Conservation (phyloP, 139 green algal genomes). For the Astrephomene gubernaculifera region DNA sequence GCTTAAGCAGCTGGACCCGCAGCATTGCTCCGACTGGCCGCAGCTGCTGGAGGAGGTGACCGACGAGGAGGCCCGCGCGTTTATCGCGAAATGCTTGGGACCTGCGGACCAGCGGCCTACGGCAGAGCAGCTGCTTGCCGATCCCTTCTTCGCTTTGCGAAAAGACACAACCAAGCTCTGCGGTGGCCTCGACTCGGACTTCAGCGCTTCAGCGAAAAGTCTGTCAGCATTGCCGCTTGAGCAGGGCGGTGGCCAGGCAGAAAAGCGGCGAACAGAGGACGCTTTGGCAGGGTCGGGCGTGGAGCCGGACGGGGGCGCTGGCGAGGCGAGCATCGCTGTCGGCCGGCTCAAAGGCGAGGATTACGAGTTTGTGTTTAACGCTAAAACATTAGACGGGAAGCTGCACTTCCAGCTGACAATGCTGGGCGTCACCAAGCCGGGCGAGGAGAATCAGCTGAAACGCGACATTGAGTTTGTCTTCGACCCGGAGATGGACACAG, state of each 20-base stretch:
- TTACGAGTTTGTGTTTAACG: constrained; percentile 91
- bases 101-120: constrained; percentile 68
- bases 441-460: constrained; percentile 45
- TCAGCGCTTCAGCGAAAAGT: constrained; percentile 32
- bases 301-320: neutral
- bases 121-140: constrained; percentile 86
- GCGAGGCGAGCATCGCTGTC: constrained; percentile 62
- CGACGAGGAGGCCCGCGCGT: constrained; percentile 76
- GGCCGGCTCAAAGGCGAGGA: constrained; percentile 89
- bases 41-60: constrained; percentile 68
- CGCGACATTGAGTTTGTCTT: constrained; percentile 98
- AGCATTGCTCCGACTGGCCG: constrained; percentile 59
- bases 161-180: constrained; percentile 28
- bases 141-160: constrained; percentile 77
- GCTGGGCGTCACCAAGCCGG: constrained; percentile 81
- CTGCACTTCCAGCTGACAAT: constrained; percentile 91
- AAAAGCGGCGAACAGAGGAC: constrained; percentile 29
- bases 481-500: constrained; percentile 89
- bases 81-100: constrained; percentile 88
- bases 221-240: neutral
- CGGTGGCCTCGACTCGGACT: neutral
- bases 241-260: neutral
- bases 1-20: constrained; percentile 77
- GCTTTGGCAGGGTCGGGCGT: neutral
- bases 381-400: constrained; percentile 81